Evolutionary conservation across 140 eudicot genomes (phyloP), one percentile per base, ranked within the genome.

Genomic region (Bidens hawaiensis): DNA sequence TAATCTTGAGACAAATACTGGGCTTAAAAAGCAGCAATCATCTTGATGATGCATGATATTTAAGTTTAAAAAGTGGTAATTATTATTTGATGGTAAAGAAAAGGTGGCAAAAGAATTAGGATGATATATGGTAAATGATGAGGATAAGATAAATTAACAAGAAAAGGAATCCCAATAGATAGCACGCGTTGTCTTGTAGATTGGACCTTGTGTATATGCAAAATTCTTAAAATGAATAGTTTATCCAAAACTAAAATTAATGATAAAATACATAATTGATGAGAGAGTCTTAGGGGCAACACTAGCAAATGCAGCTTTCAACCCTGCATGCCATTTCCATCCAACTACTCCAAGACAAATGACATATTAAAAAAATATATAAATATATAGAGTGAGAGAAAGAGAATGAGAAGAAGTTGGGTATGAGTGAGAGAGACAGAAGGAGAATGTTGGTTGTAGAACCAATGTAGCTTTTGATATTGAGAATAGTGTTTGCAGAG

Each of bases 291-390:
- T 58, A 47, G 66, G 55, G 72, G 62, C 77, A 64, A 64, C 76
- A 76, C 64, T 72, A 72, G 75, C 58, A 81, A 66, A 57, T 77
- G 90, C 90, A 82, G 95, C 95, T 82, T 82, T 82, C 83, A 69
- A 15, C 68, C 66, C 30, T 41, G 87, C 95, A 80, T 79, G 90
- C 90, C 82, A 80, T 82, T 78, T 58, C 77, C 78, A 55, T 77
- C 95, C 90, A 86, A 77, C 66, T 22, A 59, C 95, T 71, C 48
- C 51, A 71, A 65, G 87, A 82, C 95, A 86, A 82, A 71, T 15
- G 3, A 4, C 11, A 12, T 62, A 26, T 21, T 18, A 26, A 42
- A 26, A 48, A 70, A 22, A 27, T 23, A 51, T 23, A 51, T 23
- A n/a, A n/a, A n/a, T n/a, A n/a, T n/a, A n/a, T n/a, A 36, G 43